Base-by-base conservation (phyloP, 2,329 filamentous ascomycete genomes). In the Dactylellina drechsleri region DNA sequence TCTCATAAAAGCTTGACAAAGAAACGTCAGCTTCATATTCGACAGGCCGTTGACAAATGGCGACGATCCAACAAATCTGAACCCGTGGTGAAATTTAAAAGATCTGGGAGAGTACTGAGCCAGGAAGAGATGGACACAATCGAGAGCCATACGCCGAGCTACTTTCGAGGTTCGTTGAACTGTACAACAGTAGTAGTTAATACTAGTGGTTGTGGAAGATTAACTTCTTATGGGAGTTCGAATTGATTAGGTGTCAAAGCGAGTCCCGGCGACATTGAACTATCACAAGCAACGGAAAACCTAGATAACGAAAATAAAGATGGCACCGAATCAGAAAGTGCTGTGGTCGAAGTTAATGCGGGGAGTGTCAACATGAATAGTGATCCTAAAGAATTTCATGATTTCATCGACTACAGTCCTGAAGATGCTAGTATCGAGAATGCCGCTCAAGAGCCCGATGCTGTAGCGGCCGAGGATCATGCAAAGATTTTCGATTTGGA, bases 1-100 rank as follows among this genome's bases (percentile, higher is more conserved):
- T 65, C 67, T 12, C 47, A 65, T 5, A 64, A 47, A 10, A 72
- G 47, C 20, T 31, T 72, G 10, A 65, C 67, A 1, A 72, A 53
- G 16, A 52, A 31, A 5, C 52, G 67, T 4, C 64, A 65, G 23
- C 52, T 57, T 2, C 52, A 57, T 20, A 64, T 72, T 43, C 53
- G 53, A 3, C 20, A 47, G 4, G 20, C 16, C 8, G 31, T 72
- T 4, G n/a, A 18, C 1, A 41, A 62, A 28, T n/a, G 66, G 4
- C 50, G 49, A 5, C 15, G 13, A 7, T 6, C 10, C 1, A 16
- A 41, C 0, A 71, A 58, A 12, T 16, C 10, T 0, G 36, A 23
- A 12, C 58, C 53, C 18, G 2, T 15, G 10, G 66, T 64, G 5
- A 64, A 6, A n/a, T 16, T 64, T 18, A 20, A 23, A 16, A 20